Base-by-base conservation (phyloP, 306 rosid genomes). In the Dalbergia cochinchinensis region DNA sequence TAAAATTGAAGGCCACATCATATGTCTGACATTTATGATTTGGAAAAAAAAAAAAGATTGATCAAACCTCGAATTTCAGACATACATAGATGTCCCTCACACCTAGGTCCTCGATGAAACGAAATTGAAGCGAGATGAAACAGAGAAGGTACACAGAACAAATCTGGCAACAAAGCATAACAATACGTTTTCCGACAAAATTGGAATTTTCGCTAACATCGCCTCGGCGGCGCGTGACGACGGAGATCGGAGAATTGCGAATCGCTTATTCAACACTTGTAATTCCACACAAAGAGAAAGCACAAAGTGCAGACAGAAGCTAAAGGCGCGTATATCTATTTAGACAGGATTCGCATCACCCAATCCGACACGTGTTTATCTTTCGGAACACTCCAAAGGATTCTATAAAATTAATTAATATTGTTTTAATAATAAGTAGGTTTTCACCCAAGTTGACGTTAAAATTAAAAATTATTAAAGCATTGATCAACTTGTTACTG, bases 181-280 rank as follows among this genome's bases (percentile, higher is more conserved):
- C 44, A 42, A 22, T 9, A 8, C 6, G 4, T 14, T 7, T 65
- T 66, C 62, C 59, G 18, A 55, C 10, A 65, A 81, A n/a, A 67
- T 31, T 6, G 13, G 44, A 69, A 22, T 63, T 34, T 42, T 77
- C 35, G 34, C 78, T 34, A 63, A 26, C 11, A 51, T 19, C 8
- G 34, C 50, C 35, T 6, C 62, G 70, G 50, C 71, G 19, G 70
- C 79, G 75, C 62, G 59, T 20, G 54, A 61, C 51, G 68, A 54
- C 15, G 58, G 69, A 6, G 78, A 83, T 64, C 11, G 79, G 78
- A 59, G 81, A 75, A 48, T 67, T 11, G 5, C n/a, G 2, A 58
- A 73, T 80, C 60, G 11, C 53, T 6, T 11, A 48, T 53, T 26
- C 41, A 3, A 1, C 10, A 15, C 31, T 59, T 4, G 60, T 47